These are phyloP conservation scores for Ochetophila trinervis DNA, from an alignment of 306 rosid species.

Conservation along the genomic window DNA sequence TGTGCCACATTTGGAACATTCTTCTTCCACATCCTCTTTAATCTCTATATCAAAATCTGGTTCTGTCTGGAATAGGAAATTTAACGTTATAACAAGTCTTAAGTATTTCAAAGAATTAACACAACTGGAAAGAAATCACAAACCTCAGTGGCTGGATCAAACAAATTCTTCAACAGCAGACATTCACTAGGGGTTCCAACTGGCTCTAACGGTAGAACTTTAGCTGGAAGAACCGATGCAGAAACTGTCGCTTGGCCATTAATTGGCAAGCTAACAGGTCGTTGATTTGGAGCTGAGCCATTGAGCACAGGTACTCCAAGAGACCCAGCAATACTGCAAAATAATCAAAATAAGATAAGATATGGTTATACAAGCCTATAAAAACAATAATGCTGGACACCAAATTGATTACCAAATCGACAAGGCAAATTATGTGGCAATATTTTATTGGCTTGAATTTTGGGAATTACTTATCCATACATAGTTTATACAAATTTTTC, in stretches of 20 bases:
- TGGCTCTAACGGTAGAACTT: conserved; percentile 42
- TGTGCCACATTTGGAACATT: conserved; percentile 86
- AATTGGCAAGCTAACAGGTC: conserved; percentile 51
- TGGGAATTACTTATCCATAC: too few species aligned
- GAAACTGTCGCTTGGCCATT: conserved; percentile 55
- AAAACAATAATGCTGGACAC: background rate
- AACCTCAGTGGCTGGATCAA: conserved; percentile 93
- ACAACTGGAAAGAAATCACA: conserved; percentile 11
- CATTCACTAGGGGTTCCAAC: conserved; percentile 88
- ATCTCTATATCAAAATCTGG: conserved; percentile 89
- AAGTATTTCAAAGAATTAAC: background rate
- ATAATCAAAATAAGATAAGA: background rate
- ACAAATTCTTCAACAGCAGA: conserved; percentile 87
- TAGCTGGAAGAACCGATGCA: conserved; percentile 45
- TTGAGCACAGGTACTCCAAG: conserved; percentile 62
- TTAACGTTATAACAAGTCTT: conserved; percentile 13
- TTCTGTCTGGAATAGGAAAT: conserved; percentile 55
- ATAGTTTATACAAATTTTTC: too few species aligned
- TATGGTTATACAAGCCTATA: background rate
- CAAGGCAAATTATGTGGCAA: too few species aligned
- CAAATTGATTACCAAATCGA: too few species aligned
- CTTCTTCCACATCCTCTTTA: conserved; percentile 93
- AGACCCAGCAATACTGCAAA: conserved; percentile 67
- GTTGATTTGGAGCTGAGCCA: conserved; percentile 65
- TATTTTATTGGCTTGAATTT: too few species aligned